These are phyloP conservation scores for Dendryphion nanum DNA, from an alignment of 2,329 filamentous ascomycete genomes.

Conservation along the genomic window DNA sequence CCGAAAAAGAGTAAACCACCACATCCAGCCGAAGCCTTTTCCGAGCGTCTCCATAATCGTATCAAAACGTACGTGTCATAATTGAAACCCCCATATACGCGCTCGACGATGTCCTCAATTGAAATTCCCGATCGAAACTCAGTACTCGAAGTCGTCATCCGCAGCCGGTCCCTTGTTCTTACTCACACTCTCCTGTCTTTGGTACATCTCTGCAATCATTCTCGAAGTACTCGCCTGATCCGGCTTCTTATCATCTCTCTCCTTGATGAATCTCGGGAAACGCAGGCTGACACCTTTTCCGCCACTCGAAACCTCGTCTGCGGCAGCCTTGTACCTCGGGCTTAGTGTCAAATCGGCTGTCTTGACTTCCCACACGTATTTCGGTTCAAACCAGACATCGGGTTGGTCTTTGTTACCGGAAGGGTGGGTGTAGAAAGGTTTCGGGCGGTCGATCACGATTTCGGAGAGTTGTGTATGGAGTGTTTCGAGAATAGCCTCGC, in stretches of 20 bases:
- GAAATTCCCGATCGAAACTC: too few species aligned
- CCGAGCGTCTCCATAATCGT: too few species aligned
- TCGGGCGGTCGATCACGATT: constrained; percentile 82
- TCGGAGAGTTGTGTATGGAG: constrained; percentile 73
- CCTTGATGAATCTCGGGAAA: constrained; percentile 90
- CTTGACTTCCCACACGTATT: constrained; percentile 95
- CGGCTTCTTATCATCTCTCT: constrained; percentile 92
- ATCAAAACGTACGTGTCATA: too few species aligned
- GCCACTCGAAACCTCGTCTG: constrained; percentile 70
- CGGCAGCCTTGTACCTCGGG: constrained; percentile 89
- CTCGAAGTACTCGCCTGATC: constrained; percentile 81
- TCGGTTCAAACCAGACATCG: constrained; percentile 97
- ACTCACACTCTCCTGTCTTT: constrained; percentile 84
- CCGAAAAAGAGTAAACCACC: too few species aligned
- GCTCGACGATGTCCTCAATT: too few species aligned
- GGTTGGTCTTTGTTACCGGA: constrained; percentile 86
- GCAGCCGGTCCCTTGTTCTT: constrained; percentile 84
- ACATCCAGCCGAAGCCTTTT: too few species aligned
- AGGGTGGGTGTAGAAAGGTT: constrained; percentile 92
- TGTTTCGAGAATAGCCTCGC: constrained; percentile 87
- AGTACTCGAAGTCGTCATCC: constrained; percentile 99
- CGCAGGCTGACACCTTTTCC: constrained; percentile 80
- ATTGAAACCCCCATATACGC: too few species aligned
- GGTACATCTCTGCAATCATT: constrained; percentile 95
- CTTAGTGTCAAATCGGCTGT: constrained; percentile 92